Evolutionary conservation across 495 filamentous ascomycete species (phyloP).

Genomic region (Neurospora pannonica): DNA sequence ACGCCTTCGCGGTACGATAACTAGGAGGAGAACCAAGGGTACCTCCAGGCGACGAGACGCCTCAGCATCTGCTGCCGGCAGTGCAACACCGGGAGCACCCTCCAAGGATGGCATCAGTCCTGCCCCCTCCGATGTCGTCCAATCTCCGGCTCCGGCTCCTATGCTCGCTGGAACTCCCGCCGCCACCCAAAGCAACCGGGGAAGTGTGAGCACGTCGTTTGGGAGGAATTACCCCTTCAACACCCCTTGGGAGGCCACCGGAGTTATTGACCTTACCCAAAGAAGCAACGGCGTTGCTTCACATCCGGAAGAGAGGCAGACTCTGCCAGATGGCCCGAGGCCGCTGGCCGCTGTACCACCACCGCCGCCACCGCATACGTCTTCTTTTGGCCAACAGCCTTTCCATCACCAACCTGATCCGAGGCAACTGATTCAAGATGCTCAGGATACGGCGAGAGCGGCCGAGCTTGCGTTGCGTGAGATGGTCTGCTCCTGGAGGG

Average conservation of each 20-base stretch:
- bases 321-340: conserved; percentile 7
- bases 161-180: not conserved
- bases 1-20: conserved; percentile 71
- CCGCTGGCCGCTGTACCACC: not conserved
- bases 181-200: conserved; percentile 24
- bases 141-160: conserved; percentile 15
- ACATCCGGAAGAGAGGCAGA: conserved; percentile 22
- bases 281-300: not conserved
- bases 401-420: conserved; percentile 49
- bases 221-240: conserved; percentile 49
- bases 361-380: not conserved
- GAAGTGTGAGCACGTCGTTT: conserved; percentile 38
- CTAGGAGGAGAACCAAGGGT: conserved; percentile 64
- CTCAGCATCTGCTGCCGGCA: conserved; percentile 26
- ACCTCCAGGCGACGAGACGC: conserved; percentile 43
- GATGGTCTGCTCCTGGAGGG: conserved; percentile 65
- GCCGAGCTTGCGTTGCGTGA: conserved; percentile 80
- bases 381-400: conserved; percentile 33
- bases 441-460: conserved; percentile 62
- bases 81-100: conserved; percentile 28
- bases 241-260: conserved; percentile 60
- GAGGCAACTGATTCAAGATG: conserved; percentile 48
- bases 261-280: conserved; percentile 54
- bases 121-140: conserved; percentile 17
- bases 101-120: conserved; percentile 17